Percentiles rank a stretch among this genome's conserved stretches.
phyloP scores from a whole-genome alignment of 495 filamentous ascomycete genomes.

The Letharia lupina region DNA sequence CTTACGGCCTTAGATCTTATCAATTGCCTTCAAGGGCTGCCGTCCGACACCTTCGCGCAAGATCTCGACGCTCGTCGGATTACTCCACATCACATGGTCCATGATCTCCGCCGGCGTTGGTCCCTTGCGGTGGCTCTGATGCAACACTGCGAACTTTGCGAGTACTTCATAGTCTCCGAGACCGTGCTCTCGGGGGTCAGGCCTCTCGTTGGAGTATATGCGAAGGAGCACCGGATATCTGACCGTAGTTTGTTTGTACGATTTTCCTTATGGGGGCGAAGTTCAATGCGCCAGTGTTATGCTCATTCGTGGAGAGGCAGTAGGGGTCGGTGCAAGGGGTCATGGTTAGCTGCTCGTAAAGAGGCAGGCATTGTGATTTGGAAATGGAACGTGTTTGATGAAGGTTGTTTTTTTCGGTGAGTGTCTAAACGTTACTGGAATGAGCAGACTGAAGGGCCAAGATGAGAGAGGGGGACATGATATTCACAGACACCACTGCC shows the following conservation, averaged over 20 bases:
- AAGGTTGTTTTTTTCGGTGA: neutral
- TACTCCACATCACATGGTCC: too few species aligned
- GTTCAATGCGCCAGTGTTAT: neutral
- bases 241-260: neutral
- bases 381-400: neutral
- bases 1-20: too few species aligned
- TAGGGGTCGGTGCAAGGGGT: neutral
- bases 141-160: neutral
- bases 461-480: neutral
- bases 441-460: neutral
- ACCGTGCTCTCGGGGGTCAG: neutral
- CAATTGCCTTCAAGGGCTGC: too few species aligned
- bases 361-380: neutral
- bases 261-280: neutral
- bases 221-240: neutral
- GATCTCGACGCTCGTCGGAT: too few species aligned
- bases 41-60: too few species aligned
- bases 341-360: neutral
- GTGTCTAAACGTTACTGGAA: too few species aligned
- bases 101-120: too few species aligned
- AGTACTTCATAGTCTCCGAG: neutral
- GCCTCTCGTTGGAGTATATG: neutral
- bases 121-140: neutral
- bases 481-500: neutral
- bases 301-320: neutral